Conservation (phyloP, 2,329 filamentous ascomycete genomes). For the Phyllachora maydis region DNA sequence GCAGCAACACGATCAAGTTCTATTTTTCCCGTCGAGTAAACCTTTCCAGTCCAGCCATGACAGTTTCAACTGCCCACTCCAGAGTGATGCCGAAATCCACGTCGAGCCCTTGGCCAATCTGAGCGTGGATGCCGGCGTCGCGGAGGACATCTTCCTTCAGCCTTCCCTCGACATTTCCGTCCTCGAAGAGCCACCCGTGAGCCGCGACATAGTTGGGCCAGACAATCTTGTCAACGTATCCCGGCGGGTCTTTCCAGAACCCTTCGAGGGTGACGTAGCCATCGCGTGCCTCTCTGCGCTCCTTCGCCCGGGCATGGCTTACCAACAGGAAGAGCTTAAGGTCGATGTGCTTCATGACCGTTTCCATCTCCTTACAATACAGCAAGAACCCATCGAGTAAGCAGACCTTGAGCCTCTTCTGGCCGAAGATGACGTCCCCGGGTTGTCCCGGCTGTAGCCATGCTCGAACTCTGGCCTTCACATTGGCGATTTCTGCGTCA, state of each 20-base stretch:
- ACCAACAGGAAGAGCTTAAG: constrained; percentile 62
- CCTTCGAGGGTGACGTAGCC: constrained; percentile 72
- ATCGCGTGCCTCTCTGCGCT: constrained; percentile 43
- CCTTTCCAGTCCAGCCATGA: constrained; percentile 26
- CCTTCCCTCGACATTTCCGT: constrained; percentile 41
- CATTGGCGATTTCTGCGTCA: constrained; percentile 19
- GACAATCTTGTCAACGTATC: constrained; percentile 83
- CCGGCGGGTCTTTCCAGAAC: constrained; percentile 88
- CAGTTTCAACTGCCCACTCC: constrained; percentile 44
- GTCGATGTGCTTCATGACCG: constrained; percentile 43
- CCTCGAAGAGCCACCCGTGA: constrained; percentile 62
- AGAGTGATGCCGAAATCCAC: constrained; percentile 40
- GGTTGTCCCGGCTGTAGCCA: constrained; percentile 23
- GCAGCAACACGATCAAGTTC: too few relatives aligned
- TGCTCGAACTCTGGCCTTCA: constrained; percentile 23
- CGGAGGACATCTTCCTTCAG: constrained; percentile 21
- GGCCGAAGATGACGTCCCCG: constrained; percentile 15
- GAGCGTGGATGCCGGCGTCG: constrained; percentile 22
- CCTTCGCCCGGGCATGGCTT: constrained; percentile 39
- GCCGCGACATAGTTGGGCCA: constrained; percentile 85
- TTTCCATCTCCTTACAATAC: constrained; percentile 34
- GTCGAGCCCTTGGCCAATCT: constrained; percentile 22
- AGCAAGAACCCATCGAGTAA: constrained; percentile 82
- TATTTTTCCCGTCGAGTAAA: too few relatives aligned
- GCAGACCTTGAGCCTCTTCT: constrained; percentile 27